Base-by-base conservation (phyloP, 495 filamentous ascomycete species). In the Aspergillus ostianus region DNA sequence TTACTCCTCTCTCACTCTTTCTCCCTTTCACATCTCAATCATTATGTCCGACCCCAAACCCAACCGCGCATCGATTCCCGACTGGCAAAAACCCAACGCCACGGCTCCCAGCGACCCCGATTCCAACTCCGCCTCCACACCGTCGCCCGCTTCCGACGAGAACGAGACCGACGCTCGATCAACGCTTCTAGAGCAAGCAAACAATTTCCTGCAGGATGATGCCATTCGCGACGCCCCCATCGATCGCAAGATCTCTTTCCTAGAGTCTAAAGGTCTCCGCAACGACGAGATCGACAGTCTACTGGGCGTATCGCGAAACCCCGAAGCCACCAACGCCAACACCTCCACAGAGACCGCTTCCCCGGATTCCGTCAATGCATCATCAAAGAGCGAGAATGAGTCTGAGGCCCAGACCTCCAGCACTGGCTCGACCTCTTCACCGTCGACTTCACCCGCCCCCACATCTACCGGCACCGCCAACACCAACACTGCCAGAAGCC, bases 161-260 rank as follows among this genome's bases (percentile, higher is more conserved):
- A 30, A 41, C 23, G 15, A 21, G 19, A 49, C 47, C 18, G 12
- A 17, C 18, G 13, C 64, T 47, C 73, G 80, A 59, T 65, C 75
- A 53, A 67, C 77, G 26, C 78, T 88, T 12, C 67, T 93, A 18
- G 84, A 90, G 18, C 85, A 91, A 67, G 91, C 91, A 19, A 75
- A 81, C 36, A 86, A 80, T 57, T 97, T 97, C 67, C 83, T 98
- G n/a, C 76, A 89, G 47, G 89, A 93, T 56, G 85, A 89, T 8
- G 81, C 80, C n/a, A 89, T 96, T 49, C 82, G 84, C 30, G 77
- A 87, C 67, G 84, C 88, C 10, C 78, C 88, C 1, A 78, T 80
- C 48, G 87, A 90, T 53, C 85, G 85, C 71, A 94, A 96, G 74
- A 77, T 85, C 27, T 80, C 82, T 3, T 97, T 97, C 60, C 76